Conservation (phyloP, 2,329 filamentous ascomycete genomes). For the Cladosporium sp. region DNA sequence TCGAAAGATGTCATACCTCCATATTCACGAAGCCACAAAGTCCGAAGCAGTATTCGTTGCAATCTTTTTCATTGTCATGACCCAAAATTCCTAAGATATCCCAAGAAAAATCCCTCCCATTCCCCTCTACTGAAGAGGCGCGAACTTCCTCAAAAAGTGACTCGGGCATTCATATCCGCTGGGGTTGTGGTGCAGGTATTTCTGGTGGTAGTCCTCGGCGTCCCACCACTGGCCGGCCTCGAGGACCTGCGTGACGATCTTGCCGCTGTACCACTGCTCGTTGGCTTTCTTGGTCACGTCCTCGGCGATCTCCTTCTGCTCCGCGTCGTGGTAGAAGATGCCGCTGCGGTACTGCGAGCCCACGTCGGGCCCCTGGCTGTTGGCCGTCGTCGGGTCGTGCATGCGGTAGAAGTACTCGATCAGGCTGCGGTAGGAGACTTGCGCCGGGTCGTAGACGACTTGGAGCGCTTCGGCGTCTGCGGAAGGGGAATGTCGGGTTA, state of each 20-base stretch:
- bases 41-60: no score
- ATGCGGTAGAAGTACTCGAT: constrained; percentile 97
- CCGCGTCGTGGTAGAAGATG: constrained; percentile 79
- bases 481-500: no score
- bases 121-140: constrained; percentile 22
- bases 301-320: constrained; percentile 74
- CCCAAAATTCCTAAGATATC: background rate
- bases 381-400: constrained; percentile 89
- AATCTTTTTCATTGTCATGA: no score
- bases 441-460: constrained; percentile 74
- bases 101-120: no score
- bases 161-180: constrained; percentile 79
- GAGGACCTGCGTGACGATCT: constrained; percentile 70
- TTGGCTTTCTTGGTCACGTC: constrained; percentile 74
- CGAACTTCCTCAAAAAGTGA: constrained; percentile 61
- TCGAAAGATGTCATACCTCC: no score
- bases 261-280: constrained; percentile 77
- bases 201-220: constrained; percentile 92
- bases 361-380: constrained; percentile 79
- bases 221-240: constrained; percentile 87
- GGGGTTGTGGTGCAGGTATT: constrained; percentile 68
- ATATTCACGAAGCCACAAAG: no score
- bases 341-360: constrained; percentile 90
- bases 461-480: constrained; percentile 88
- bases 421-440: constrained; percentile 75